Conservation (phyloP, 768 basidiomycete genomes). For the Gloeopeniophorella convolvens region DNA sequence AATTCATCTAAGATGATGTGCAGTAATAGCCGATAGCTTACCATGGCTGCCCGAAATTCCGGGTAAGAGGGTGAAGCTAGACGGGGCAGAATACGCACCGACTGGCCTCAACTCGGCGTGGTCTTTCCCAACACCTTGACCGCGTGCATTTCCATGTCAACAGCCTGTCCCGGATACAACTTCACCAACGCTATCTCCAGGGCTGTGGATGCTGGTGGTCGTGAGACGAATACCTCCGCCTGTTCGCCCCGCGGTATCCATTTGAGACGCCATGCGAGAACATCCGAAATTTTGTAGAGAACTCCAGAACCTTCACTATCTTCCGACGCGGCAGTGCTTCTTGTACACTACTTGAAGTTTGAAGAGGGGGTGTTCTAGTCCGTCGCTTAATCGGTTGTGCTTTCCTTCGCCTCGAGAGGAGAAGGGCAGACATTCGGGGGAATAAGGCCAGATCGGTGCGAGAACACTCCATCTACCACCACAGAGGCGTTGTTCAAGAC, state of each 20-base stretch:
- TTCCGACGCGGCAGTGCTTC: conserved; percentile 47
- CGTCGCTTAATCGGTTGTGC: conserved; percentile 55
- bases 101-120: conserved; percentile 98
- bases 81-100: conserved; percentile 40
- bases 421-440: conserved; percentile 84
- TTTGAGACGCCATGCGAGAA: conserved; percentile 57
- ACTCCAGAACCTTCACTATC: conserved; percentile 27
- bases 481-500: conserved; percentile 94
- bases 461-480: conserved; percentile 87
- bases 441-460: conserved; percentile 87
- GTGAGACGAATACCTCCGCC: conserved; percentile 43
- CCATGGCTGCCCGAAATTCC: conserved; percentile 67
- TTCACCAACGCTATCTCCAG: conserved; percentile 86
- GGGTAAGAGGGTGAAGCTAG: not conserved
- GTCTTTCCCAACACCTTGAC: conserved; percentile 87
- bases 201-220: conserved; percentile 61
- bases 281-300: conserved; percentile 66
- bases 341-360: conserved; percentile 63
- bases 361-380: conserved; percentile 91
- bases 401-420: conserved; percentile 49
- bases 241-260: conserved; percentile 88
- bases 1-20: conserved; percentile 63
- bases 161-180: conserved; percentile 81
- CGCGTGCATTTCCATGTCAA: conserved; percentile 84
- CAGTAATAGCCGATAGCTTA: conserved; percentile 90